phyloP scores from a whole-genome alignment of 2,329 filamentous ascomycete genomes.

The Trichothecium sympodiale region DNA sequence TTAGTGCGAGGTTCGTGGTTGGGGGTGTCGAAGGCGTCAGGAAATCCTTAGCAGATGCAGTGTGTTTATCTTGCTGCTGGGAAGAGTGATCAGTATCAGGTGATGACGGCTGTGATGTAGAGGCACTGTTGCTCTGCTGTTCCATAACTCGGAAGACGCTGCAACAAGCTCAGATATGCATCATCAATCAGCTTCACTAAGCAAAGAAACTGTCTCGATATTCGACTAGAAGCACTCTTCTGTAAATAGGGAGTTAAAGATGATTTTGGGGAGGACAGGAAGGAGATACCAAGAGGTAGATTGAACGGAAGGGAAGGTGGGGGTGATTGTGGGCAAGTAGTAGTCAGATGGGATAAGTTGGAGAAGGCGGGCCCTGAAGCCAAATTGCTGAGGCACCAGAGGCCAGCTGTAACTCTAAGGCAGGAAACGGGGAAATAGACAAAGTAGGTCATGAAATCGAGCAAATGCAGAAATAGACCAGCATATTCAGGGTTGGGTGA shows the following conservation, averaged over 20 bases:
- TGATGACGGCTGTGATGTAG: conserved; percentile 11
- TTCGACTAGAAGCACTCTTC: too few relatives aligned
- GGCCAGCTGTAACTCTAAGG: too few relatives aligned
- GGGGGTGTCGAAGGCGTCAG: background rate
- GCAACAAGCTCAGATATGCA: conserved; percentile 7
- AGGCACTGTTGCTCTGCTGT: conserved; percentile 25
- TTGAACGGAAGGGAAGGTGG: too few relatives aligned
- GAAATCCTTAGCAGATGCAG: background rate
- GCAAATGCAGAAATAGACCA: too few relatives aligned
- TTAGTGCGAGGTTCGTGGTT: background rate
- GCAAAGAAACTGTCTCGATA: conserved; percentile 12
- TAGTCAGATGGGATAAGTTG: too few relatives aligned
- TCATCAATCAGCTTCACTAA: conserved; percentile 6
- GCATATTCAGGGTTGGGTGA: too few relatives aligned
- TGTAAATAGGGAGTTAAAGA: background rate
- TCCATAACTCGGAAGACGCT: conserved; percentile 43
- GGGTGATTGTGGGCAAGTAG: too few relatives aligned
- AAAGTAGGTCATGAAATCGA: too few relatives aligned
- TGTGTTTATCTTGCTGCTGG: conserved; percentile 2
- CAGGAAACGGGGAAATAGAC: too few relatives aligned
- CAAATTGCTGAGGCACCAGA: too few relatives aligned
- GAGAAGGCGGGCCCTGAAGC: too few relatives aligned
- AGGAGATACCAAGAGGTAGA: background rate
- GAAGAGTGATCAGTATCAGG: background rate
- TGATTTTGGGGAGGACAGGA: background rate